Percentiles rank a stretch among this genome's conserved stretches.
These are phyloP conservation scores for Falciphora oryzae DNA, from an alignment of 2,329 filamentous ascomycete genomes.

Conservation along the genomic window DNA sequence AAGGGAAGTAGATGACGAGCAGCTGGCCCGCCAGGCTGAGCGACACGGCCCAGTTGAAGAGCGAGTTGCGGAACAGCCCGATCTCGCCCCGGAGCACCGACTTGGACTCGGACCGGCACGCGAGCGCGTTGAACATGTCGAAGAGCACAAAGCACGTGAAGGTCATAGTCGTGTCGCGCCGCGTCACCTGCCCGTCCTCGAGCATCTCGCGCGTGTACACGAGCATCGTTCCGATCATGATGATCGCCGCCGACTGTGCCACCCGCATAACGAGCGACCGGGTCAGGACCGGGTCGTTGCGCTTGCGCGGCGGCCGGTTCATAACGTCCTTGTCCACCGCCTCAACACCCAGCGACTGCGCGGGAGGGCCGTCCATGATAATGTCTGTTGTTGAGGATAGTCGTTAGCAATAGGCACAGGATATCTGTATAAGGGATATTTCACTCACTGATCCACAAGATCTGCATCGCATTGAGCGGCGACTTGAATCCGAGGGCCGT, in stretches of 20 bases:
- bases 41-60: conserved; percentile 95
- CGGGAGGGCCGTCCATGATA: conserved; percentile 97
- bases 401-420: conserved; percentile 10
- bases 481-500: conserved; percentile 91
- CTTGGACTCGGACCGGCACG: conserved; percentile 87
- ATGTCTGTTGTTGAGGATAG: conserved; percentile 65
- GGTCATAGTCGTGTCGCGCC: conserved; percentile 97
- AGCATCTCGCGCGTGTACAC: conserved; percentile 92
- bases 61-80: conserved; percentile 74
- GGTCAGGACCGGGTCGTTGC: conserved; percentile 88
- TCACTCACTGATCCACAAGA: conserved; percentile 94
- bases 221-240: conserved; percentile 86
- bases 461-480: conserved; percentile 98
- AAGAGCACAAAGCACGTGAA: conserved; percentile 99
- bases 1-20: conserved; percentile 90
- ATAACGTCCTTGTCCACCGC: conserved; percentile 92
- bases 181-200: conserved; percentile 73
- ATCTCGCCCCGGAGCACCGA: conserved; percentile 83
- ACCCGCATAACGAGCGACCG: conserved; percentile 76
- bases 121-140: conserved; percentile 98
- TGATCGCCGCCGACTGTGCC: conserved; percentile 77
- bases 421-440: background rate
- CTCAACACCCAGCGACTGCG: conserved; percentile 94
- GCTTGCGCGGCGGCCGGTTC: conserved; percentile 79
- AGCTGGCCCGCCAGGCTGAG: conserved; percentile 80